Evolutionary conservation across 192 early-diverging fungal species (phyloP).

Genomic region (Coemansia interrupta): DNA sequence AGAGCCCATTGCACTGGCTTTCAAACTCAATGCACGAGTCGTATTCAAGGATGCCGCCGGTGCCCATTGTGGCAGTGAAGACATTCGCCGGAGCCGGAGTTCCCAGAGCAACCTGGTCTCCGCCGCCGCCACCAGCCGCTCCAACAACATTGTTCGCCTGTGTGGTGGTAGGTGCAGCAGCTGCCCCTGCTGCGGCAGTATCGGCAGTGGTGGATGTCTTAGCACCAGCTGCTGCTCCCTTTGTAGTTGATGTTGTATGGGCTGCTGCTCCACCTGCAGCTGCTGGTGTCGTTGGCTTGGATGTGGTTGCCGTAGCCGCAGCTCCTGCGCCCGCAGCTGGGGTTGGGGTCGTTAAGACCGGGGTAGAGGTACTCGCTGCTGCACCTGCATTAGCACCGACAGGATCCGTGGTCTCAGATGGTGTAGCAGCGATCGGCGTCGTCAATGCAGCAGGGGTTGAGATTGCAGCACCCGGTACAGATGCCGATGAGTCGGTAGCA

Average conservation of each 20-base stretch:
- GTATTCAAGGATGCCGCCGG: constrained; percentile 43
- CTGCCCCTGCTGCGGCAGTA: neutral
- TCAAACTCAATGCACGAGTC: constrained; percentile 40
- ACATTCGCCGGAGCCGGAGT: constrained; percentile 25
- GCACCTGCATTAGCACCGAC: neutral
- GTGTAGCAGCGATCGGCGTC: neutral
- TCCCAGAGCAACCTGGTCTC: constrained; percentile 12
- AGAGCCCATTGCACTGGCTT: constrained; percentile 40
- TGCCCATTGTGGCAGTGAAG: constrained; percentile 34
- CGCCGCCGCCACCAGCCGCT: constrained; percentile 34
- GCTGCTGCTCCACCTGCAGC: neutral
- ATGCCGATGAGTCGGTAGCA: neutral
- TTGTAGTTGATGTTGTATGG: neutral
- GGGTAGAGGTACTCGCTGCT: neutral
- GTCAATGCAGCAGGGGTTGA: constrained; percentile 3
- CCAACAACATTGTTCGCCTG: constrained; percentile 10
- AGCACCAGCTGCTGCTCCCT: neutral
- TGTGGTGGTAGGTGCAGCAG: constrained; percentile 1
- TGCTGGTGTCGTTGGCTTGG: neutral
- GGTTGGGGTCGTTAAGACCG: constrained; percentile 5
- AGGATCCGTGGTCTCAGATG: neutral
- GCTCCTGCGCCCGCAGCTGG: neutral
- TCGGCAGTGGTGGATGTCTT: neutral
- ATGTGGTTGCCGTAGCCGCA: neutral
- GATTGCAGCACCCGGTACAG: neutral